These are phyloP conservation scores for Dianthus caryophyllus DNA, from an alignment of 148 eudicot genomes.

Conservation along the genomic window DNA sequence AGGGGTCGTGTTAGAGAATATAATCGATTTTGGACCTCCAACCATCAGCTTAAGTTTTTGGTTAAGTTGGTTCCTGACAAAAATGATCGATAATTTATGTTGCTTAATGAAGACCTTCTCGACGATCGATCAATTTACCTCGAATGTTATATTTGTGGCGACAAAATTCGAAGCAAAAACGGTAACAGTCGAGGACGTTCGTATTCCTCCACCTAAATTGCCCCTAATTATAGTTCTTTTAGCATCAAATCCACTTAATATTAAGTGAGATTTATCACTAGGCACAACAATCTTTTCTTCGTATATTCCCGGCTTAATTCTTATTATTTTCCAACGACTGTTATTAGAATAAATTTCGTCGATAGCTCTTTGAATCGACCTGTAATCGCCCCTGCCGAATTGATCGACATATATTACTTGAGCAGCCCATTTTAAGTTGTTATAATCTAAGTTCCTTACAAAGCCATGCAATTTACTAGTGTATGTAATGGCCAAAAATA, in stretches of 20 bases:
- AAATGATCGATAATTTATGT: no score
- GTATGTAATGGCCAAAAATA: not conserved
- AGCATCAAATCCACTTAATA: conserved; percentile 26
- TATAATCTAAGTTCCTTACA: not conserved
- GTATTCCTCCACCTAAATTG: conserved; percentile 26
- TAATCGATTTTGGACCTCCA: no score
- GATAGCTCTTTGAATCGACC: conserved; percentile 31
- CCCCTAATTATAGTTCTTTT: conserved; percentile 24
- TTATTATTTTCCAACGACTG: conserved; percentile 19
- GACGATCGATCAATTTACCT: conserved; percentile 21
- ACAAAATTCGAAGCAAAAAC: conserved; percentile 31
- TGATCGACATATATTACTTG: conserved; percentile 19
- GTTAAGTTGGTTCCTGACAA: no score
- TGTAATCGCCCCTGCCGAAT: conserved; percentile 26
- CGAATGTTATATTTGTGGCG: conserved; percentile 26
- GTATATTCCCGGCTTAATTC: conserved; percentile 32
- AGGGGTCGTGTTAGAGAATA: no score
- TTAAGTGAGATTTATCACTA: conserved; percentile 22
- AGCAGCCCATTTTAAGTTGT: conserved; percentile 1
- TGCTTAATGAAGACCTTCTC: no score
- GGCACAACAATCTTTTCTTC: conserved; percentile 28
- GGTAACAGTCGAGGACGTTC: conserved; percentile 38
- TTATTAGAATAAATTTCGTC: conserved; percentile 24
- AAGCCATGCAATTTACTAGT: not conserved
- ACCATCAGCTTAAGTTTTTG: no score